Evolutionary conservation across 1,284 basidiomycete species (phyloP).

Genomic region (Austroboletus niveus): DNA sequence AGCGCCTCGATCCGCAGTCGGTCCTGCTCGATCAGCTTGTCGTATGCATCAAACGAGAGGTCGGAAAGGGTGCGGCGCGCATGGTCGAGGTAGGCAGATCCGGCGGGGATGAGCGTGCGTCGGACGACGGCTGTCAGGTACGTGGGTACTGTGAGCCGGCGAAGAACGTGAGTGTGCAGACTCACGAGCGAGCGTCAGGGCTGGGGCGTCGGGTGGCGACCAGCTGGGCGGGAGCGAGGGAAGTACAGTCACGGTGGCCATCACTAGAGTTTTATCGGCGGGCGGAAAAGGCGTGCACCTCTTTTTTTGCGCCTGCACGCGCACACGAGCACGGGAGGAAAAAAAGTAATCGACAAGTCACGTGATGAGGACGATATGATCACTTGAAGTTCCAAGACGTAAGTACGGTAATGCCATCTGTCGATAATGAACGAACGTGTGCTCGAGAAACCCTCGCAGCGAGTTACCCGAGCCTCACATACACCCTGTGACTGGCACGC

Average conservation of each 20-base stretch:
- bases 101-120: slow-evolving; percentile 68
- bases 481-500: too few species aligned
- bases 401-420: too few species aligned
- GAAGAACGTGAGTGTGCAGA: not conserved
- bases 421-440: too few species aligned
- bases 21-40: slow-evolving; percentile 60
- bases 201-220: slow-evolving; percentile 14
- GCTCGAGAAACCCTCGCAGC: too few species aligned
- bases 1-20: slow-evolving; percentile 50
- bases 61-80: slow-evolving; percentile 73
- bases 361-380: slow-evolving; percentile 7
- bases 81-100: slow-evolving; percentile 81
- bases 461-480: too few species aligned
- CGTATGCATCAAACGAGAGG: slow-evolving; percentile 79
- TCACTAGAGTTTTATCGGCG: not conserved
- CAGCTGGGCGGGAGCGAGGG: slow-evolving; percentile 26
- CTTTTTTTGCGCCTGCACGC: not conserved
- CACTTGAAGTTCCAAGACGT: not conserved
- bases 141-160: not conserved
- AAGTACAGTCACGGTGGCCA: slow-evolving; percentile 23
- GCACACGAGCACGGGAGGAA: slow-evolving; percentile 3
- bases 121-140: slow-evolving; percentile 24
- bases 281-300: too few species aligned
- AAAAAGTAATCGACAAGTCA: slow-evolving; percentile 19
- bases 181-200: slow-evolving; percentile 27